Base-by-base conservation (phyloP, 148 eudicot species). In the Rhododendron simsii region DNA sequence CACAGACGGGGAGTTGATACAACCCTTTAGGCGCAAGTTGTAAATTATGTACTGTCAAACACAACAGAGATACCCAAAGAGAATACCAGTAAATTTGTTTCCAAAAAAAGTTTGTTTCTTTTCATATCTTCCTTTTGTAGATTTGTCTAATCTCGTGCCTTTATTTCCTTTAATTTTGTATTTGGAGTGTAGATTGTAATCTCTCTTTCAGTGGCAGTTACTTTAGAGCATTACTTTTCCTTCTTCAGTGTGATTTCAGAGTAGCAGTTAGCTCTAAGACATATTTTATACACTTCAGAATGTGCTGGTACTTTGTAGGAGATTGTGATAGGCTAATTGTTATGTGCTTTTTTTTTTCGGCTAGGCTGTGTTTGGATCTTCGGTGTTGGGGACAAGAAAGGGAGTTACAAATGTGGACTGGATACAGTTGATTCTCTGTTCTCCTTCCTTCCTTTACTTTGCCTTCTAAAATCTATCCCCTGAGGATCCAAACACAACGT, bases 11-110 rank as follows among this genome's bases (percentile, higher is more conserved):
- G 67, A 75, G 48, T 75, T 51, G 33, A 37, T 75, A 63, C 69
- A 51, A 23, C 65, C 39, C 79, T 50, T 21, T 73, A 48, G 65
- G 71, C 9, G 67, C 81, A 84, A 75, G 35, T 74, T 84, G 81
- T 84, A 84, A 35, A 74, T 7, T 65, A 51, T 74, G 53, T 48
- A 84, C 50, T 51, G 4, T 47, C 67, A 48, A 84, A 30, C 23
- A 61, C 59, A 20, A 50, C 9, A 50, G 23, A 71, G 51, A 71
- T 45, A 7, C n/a, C 13, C 16, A 13, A 21, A 16, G 15, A 21
- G 39, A 44, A 83, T 48, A 48, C 57, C 55, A 55, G 18, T 9
- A 8, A 53, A 5, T 47, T 23, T 13, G 48, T 59, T 61, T 48
- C 55, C 13, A 11, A 51, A 51, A 11, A 13, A 51, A 11, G 15